Conservation (phyloP, 305 asterid species). For the Galium porrigens region DNA sequence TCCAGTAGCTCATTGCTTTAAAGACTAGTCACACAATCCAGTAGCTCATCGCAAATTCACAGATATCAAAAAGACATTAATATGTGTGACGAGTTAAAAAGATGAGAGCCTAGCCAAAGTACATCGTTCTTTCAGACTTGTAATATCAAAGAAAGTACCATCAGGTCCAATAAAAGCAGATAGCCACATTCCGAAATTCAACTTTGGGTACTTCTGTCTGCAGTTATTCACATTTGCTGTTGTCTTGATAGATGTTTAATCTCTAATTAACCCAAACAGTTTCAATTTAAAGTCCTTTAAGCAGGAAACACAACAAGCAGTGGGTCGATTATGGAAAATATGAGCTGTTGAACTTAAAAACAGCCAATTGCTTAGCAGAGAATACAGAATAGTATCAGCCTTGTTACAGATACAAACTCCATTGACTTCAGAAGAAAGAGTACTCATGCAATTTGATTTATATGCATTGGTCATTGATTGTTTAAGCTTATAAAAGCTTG, state of each 20-base stretch:
- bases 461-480: neutral
- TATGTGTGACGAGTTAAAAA: no score
- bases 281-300: neutral
- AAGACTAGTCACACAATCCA: no score
- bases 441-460: neutral
- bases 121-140: neutral
- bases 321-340: neutral
- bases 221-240: neutral
- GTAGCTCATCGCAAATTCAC: neutral
- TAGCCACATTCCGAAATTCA: neutral
- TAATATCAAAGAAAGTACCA: no score
- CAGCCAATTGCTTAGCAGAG: neutral
- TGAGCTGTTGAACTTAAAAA: neutral
- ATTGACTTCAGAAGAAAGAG: neutral
- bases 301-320: neutral
- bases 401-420: neutral
- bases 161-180: neutral
- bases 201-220: neutral
- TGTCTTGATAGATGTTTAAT: no score
- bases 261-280: no score
- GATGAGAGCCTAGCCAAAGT: neutral
- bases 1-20: no score
- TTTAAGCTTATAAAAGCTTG: conserved; percentile 5
- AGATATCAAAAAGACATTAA: neutral
- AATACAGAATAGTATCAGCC: neutral